A percentile compares a stretch with the other conserved stretches of the same genome.
Evolutionary conservation across 1,139 yeast genomes (phyloP).

Genomic region (Taphrina betulina): DNA sequence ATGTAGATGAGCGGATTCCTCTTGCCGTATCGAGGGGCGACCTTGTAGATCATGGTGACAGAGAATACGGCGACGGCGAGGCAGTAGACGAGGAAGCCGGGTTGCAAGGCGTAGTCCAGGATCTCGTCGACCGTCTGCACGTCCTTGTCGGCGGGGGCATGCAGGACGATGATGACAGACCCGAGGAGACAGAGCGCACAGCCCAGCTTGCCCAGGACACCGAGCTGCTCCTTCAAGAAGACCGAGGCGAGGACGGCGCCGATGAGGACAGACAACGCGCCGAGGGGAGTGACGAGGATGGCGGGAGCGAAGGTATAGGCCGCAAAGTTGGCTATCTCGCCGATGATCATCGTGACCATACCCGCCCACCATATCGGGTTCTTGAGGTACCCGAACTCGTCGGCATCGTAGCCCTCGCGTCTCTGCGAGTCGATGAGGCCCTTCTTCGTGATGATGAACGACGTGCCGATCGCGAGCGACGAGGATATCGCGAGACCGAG

Average conservation of each 20-base stretch:
- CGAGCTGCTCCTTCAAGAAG: constrained; percentile 80
- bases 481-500: constrained; percentile 84
- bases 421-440: constrained; percentile 74
- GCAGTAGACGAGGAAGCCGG: constrained; percentile 75
- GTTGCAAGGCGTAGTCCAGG: constrained; percentile 72
- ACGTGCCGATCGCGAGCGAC: constrained; percentile 70
- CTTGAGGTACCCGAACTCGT: constrained; percentile 61
- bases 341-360: constrained; percentile 74
- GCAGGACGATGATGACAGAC: constrained; percentile 82
- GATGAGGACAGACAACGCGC: constrained; percentile 84
- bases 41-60: constrained; percentile 73
- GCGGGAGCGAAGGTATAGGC: constrained; percentile 97
- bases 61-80: constrained; percentile 63
- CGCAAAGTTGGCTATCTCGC: constrained; percentile 89
- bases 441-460: constrained; percentile 79
- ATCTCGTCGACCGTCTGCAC: constrained; percentile 87
- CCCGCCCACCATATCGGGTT: constrained; percentile 98
- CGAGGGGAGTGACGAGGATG: constrained; percentile 84
- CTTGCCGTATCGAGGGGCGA: constrained; percentile 78
- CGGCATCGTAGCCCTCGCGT: constrained; percentile 56
- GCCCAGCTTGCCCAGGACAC: constrained; percentile 88
- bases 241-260: constrained; percentile 88
- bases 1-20: constrained; percentile 86
- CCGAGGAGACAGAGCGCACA: constrained; percentile 90
- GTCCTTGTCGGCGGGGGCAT: constrained; percentile 92